Evolutionary conservation across 495 filamentous ascomycete genomes (phyloP).

Genomic region (Apodospora peruviana): DNA sequence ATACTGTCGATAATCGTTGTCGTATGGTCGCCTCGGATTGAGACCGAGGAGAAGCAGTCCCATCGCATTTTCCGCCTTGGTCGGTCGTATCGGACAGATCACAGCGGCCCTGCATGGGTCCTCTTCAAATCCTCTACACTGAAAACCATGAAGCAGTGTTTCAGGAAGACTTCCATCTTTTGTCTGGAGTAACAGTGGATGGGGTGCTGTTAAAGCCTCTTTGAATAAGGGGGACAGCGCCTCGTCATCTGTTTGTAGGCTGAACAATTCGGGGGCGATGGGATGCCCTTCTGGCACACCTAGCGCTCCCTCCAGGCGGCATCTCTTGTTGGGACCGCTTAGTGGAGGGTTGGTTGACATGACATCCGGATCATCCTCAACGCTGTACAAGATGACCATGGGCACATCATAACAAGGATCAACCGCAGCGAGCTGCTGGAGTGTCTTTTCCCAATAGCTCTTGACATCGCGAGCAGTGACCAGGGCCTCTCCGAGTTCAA

Average conservation of each 20-base stretch:
- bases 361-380: slow-evolving; percentile 39
- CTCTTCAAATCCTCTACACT: slow-evolving; percentile 53
- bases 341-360: slow-evolving; percentile 32
- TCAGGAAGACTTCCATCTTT: slow-evolving; percentile 49
- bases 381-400: slow-evolving; percentile 53
- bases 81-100: slow-evolving; percentile 56
- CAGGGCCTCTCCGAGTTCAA: slow-evolving; percentile 27
- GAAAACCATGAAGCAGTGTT: slow-evolving; percentile 46
- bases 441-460: slow-evolving; percentile 29
- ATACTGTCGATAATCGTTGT: slow-evolving; percentile 62
- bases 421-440: slow-evolving; percentile 22
- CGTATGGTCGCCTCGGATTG: slow-evolving; percentile 59
- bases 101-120: slow-evolving; percentile 53
- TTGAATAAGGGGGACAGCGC: slow-evolving; percentile 50
- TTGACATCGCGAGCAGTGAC: slow-evolving; percentile 25
- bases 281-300: slow-evolving; percentile 54
- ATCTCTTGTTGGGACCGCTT: slow-evolving; percentile 35
- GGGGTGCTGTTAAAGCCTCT: slow-evolving; percentile 49
- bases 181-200: slow-evolving; percentile 48
- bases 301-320: slow-evolving; percentile 50
- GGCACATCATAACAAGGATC: slow-evolving; percentile 47
- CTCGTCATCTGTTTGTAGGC: slow-evolving; percentile 43
- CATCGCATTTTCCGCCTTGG: slow-evolving; percentile 47
- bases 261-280: slow-evolving; percentile 44
- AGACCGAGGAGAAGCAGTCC: slow-evolving; percentile 57